Evolutionary conservation across 192 early-diverging fungal species (phyloP).

Genomic region (Podochytrium sp.): DNA sequence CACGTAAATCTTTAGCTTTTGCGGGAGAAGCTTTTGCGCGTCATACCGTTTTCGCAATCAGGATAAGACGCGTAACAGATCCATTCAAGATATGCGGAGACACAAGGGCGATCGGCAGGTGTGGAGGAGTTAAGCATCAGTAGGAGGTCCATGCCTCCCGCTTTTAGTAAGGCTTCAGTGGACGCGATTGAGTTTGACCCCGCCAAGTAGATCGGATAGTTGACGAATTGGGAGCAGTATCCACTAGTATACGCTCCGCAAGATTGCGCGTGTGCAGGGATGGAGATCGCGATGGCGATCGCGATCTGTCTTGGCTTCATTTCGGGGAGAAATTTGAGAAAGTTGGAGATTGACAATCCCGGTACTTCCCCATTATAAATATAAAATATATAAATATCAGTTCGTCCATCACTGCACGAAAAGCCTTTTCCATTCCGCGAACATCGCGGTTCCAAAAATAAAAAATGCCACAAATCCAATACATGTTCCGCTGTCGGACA

Average conservation of each 20-base stretch:
- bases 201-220: slow-evolving; percentile 1
- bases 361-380: background rate
- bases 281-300: no score
- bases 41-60: background rate
- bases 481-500: background rate
- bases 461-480: background rate
- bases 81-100: background rate
- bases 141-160: slow-evolving; percentile 10
- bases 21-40: no score
- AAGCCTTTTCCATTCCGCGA: slow-evolving; percentile 8
- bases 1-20: no score
- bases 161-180: background rate
- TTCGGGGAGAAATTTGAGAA: no score
- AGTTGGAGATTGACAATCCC: background rate
- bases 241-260: background rate
- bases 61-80: background rate
- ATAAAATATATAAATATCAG: no score
- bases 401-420: no score
- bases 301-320: no score
- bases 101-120: background rate
- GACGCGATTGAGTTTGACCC: background rate
- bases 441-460: slow-evolving; percentile 3
- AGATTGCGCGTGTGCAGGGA: background rate
- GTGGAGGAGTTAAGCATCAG: background rate
- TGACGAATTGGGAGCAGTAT: background rate